Conservation (phyloP, 2,329 filamentous ascomycete genomes). For the Paracorniculantispora psalliotae region DNA sequence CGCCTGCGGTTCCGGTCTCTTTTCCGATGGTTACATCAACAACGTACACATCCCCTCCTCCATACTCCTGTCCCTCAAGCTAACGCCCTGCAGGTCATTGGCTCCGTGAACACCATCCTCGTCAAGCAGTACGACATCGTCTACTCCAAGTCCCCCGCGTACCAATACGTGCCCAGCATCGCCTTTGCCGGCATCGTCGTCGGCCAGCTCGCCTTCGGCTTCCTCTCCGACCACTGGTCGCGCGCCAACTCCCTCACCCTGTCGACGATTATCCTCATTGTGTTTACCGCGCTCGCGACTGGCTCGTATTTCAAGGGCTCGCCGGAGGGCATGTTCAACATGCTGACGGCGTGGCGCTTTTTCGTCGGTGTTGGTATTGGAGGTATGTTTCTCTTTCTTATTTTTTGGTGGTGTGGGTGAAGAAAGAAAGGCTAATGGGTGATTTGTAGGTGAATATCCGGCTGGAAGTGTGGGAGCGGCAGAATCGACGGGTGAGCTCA, state of each 20-base stretch:
- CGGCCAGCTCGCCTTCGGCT: conserved; percentile 77
- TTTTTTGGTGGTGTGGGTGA: too few relatives aligned
- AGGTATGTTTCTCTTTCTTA: too few relatives aligned
- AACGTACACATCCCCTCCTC: conserved; percentile 47
- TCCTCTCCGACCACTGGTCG: conserved; percentile 76
- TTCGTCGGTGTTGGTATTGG: conserved; percentile 78
- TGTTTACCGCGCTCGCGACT: conserved; percentile 76
- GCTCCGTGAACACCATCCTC: conserved; percentile 78
- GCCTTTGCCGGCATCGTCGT: conserved; percentile 83
- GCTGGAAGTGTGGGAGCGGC: conserved; percentile 79
- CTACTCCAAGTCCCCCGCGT: conserved; percentile 64
- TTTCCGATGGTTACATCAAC: conserved; percentile 90
- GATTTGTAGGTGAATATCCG: conserved; percentile 68
- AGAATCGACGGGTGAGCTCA: conserved; percentile 79
- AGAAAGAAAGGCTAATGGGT: too few relatives aligned
- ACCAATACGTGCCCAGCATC: conserved; percentile 71
- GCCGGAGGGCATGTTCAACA: conserved; percentile 65
- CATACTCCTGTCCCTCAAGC: conserved; percentile 25
- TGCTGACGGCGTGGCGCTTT: conserved; percentile 77
- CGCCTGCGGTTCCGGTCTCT: conserved; percentile 79
- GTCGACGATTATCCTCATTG: conserved; percentile 76
- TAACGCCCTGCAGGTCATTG: too few relatives aligned
- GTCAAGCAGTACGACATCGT: conserved; percentile 59
- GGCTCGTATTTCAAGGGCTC: conserved; percentile 72
- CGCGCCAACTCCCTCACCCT: conserved; percentile 75